Base-by-base conservation (phyloP, 148 eudicot genomes). In the Nepenthes mirabilis region DNA sequence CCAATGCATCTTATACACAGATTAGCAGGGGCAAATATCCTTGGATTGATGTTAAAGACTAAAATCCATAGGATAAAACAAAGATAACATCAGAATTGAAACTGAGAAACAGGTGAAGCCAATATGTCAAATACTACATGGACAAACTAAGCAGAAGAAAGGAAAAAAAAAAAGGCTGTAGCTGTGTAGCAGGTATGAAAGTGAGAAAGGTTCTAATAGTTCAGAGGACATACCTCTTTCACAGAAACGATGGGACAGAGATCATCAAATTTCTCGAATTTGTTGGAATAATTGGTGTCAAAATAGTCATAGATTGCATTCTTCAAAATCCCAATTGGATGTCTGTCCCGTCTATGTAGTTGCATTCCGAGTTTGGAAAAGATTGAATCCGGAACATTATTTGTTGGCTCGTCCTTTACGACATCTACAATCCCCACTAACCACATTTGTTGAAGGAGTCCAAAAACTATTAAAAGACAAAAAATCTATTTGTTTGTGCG, bases 331-430 rank as follows among this genome's bases (percentile, higher is more conserved):
- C 97, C 99, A 69, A 93, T 74, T 1, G 99, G 96, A 68, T 93
- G 99, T 33, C 78, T 78, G 55, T 79, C 85, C 68, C 86, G 74
- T 67, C 75, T 79, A 58, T 93, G 99, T 58, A 89, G 83, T 59
- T 93, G 99, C 91, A 93, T 66, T 62, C 99, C 99, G 74, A 93
- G 81, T 73, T 93, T 93, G 11, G 85, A 37, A 72, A 86, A 93
- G 56, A 93, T 89, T 6, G 89, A 11, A 74, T 93, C 96, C 0
- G 99, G 98, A 58, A 93, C 79, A 78, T 93, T 93, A 81, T 93
- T 93, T 37, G 96, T 79, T 13, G 96, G 90, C 68, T 93, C 91
- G 75, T 93, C 83, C 60, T 80, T 84, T 58, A 93, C 99, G 63
- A 93, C 84, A 72, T 93, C 99, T 93, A 67, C 68, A 76, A 47